Conservation (phyloP, 208 protist genomes). For the Naegleria fowleri region DNA sequence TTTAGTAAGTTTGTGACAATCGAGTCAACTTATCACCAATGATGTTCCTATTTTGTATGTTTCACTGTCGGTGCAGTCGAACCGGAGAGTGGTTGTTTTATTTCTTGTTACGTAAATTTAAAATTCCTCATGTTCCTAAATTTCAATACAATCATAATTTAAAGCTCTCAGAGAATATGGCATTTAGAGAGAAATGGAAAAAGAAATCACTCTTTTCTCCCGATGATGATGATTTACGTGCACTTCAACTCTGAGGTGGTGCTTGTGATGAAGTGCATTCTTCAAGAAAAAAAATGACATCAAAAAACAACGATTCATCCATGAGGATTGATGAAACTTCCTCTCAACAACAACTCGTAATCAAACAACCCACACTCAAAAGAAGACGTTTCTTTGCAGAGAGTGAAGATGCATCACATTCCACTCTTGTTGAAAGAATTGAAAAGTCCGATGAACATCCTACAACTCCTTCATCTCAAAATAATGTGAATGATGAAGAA, state of each 20-base stretch:
- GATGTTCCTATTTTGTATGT: not conserved
- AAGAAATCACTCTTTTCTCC: not conserved
- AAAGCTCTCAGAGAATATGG: not conserved
- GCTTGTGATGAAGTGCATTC: too few relatives aligned
- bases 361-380: not conserved
- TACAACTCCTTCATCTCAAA: too few relatives aligned
- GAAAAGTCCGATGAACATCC: not conserved
- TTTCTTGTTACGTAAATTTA: not conserved
- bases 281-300: too few relatives aligned
- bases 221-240: not conserved
- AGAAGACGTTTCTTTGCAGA: not conserved
- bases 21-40: not conserved
- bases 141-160: not conserved
- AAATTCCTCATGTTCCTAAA: constrained; percentile 10
- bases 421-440: not conserved
- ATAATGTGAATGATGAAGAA: not conserved
- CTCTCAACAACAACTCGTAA: not conserved
- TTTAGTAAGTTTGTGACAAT: not conserved
- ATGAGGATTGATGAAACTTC: too few relatives aligned
- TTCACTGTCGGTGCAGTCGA: too few relatives aligned
- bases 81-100: not conserved
- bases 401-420: not conserved
- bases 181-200: not conserved
- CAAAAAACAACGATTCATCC: too few relatives aligned
- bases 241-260: not conserved